Percentiles rank a stretch among this genome's conserved stretches.
phyloP scores from a whole-genome alignment of 805 yeast species.

The Suhomyces canberraensis region DNA sequence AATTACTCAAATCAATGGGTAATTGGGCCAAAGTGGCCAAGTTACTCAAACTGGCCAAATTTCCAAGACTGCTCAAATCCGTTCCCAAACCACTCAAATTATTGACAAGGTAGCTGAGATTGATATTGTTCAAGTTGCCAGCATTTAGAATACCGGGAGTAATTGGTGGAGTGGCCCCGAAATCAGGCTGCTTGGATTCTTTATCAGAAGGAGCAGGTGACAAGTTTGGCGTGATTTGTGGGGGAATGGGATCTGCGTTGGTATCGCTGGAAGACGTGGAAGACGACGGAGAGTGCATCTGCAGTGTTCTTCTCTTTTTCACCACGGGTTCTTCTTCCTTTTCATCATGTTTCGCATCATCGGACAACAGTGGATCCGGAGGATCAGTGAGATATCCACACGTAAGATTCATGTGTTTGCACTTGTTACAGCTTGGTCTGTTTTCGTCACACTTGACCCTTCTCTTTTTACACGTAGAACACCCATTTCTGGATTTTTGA shows the following conservation, averaged over 20 bases:
- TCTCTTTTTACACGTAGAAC: slow-evolving; percentile 83
- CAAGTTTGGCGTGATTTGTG: slow-evolving; percentile 22
- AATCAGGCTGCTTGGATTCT: background rate
- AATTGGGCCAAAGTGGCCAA: slow-evolving; percentile 43
- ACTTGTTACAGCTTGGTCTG: slow-evolving; percentile 76
- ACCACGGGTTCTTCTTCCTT: background rate
- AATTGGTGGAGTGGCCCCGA: background rate
- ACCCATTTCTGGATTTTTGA: slow-evolving; percentile 83
- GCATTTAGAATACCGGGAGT: slow-evolving; percentile 15
- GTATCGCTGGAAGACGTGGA: background rate
- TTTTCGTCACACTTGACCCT: slow-evolving; percentile 91
- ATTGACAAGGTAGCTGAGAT: slow-evolving; percentile 41
- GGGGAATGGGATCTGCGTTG: slow-evolving; percentile 11
- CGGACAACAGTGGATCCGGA: slow-evolving; percentile 4
- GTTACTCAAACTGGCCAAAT: slow-evolving; percentile 36
- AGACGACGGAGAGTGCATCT: background rate
- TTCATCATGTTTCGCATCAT: slow-evolving; percentile 3
- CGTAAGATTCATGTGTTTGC: slow-evolving; percentile 71
- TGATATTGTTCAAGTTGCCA: slow-evolving; percentile 41
- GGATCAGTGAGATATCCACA: slow-evolving; percentile 55
- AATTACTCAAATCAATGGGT: slow-evolving; percentile 37
- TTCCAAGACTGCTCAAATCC: slow-evolving; percentile 34
- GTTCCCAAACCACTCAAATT: slow-evolving; percentile 35
- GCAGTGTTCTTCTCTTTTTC: slow-evolving; percentile 3
- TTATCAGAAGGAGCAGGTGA: slow-evolving; percentile 18